Percentiles rank a stretch among this genome's conserved stretches.
phyloP scores from a whole-genome alignment of 345 rosid genomes.

The Gossypium mustelinum region DNA sequence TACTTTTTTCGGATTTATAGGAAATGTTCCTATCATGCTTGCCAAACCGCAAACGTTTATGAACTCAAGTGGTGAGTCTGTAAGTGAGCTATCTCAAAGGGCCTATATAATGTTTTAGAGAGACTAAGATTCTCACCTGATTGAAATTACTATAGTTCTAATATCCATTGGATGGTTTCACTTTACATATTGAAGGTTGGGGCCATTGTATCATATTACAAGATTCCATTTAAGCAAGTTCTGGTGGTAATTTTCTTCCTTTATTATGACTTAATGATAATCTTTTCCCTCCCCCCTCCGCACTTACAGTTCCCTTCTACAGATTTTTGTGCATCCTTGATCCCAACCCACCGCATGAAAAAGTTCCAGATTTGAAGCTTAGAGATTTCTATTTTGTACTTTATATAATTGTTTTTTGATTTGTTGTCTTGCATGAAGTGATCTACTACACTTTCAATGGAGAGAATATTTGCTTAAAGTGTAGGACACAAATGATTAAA shows the following conservation, averaged over 20 bases:
- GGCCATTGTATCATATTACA: slow-evolving; percentile 76
- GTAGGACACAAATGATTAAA: no score
- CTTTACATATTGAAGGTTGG: slow-evolving; percentile 56
- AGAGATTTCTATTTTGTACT: no score
- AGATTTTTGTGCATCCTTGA: slow-evolving; percentile 48
- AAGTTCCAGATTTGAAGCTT: no score
- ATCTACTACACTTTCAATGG: no score
- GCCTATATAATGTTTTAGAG: slow-evolving; percentile 19
- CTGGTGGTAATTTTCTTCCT: slow-evolving; percentile 53
- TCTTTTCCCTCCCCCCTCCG: slow-evolving; percentile 1
- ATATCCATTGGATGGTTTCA: neutral
- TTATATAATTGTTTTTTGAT: no score
- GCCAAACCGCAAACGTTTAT: slow-evolving; percentile 96
- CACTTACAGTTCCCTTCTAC: slow-evolving; percentile 18
- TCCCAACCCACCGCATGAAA: no score
- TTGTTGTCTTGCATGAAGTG: no score
- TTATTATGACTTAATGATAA: neutral
- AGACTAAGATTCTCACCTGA: slow-evolving; percentile 10
- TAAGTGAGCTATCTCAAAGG: slow-evolving; percentile 49
- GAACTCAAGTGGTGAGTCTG: slow-evolving; percentile 95
- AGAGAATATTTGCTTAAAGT: no score
- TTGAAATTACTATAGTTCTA: slow-evolving; percentile 8
- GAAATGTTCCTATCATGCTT: slow-evolving; percentile 76
- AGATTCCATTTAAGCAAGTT: slow-evolving; percentile 90
- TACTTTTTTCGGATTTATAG: slow-evolving; percentile 49